phyloP scores from a whole-genome alignment of 2,329 filamentous ascomycete species.

The Cercospora sesami region DNA sequence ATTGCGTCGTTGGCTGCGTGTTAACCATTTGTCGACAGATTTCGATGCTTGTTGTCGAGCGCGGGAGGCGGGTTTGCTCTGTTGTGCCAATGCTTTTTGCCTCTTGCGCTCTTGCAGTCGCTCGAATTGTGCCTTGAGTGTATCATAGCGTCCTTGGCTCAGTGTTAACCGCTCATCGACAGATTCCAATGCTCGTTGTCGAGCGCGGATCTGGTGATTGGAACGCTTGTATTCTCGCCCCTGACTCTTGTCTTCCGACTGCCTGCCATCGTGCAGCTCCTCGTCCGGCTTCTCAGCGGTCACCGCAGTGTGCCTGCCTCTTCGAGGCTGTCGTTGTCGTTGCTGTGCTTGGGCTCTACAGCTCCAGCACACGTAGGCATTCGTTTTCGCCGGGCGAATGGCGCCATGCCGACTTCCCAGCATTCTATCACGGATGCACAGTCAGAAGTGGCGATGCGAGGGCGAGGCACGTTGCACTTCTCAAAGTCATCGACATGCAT shows the following conservation, averaged over 20 bases:
- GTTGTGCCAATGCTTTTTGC: neutral
- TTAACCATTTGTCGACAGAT: neutral
- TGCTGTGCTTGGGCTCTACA: conserved; percentile 21
- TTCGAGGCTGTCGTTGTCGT: neutral
- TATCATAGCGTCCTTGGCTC: neutral
- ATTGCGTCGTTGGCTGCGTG: neutral
- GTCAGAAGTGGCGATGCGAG: neutral
- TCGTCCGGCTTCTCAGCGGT: neutral
- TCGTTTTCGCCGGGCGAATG: conserved; percentile 16
- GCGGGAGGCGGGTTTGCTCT: neutral
- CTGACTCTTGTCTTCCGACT: neutral
- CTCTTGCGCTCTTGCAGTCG: neutral
- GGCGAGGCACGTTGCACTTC: neutral
- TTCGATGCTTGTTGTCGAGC: neutral
- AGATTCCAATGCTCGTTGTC: neutral
- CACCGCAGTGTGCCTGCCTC: neutral
- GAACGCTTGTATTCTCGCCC: neutral
- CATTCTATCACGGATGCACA: conserved; percentile 12
- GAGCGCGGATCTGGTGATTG: neutral
- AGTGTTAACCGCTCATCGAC: neutral
- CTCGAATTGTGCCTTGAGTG: neutral
- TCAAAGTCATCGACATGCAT: neutral
- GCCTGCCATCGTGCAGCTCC: neutral
- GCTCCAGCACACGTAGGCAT: conserved; percentile 30
- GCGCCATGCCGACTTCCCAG: conserved; percentile 23